A percentile compares a stretch with the other conserved stretches of the same genome.
Conservation (phyloP, 202 grass and related monocot genomes). For the Brachypodium distachyon region DNA sequence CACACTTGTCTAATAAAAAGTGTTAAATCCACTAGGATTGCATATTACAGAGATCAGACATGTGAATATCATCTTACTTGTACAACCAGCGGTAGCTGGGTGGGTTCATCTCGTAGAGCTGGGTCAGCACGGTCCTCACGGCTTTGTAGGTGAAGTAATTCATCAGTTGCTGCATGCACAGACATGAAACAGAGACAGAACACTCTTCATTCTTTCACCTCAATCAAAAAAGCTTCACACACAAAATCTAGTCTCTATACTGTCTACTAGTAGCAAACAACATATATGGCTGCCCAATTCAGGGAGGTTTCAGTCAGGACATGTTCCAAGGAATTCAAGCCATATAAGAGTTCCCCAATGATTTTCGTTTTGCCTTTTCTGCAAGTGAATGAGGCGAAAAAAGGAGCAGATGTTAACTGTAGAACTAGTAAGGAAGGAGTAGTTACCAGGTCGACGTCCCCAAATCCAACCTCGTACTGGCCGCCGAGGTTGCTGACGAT, state of each 20-base stretch:
- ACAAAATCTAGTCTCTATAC: not conserved
- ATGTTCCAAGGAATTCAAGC: not conserved
- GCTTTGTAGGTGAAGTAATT: constrained; percentile 97
- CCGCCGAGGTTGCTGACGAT: constrained; percentile 63
- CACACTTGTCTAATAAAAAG: not conserved
- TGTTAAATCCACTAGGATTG: not conserved
- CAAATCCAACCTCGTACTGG: constrained; percentile 60
- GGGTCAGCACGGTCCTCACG: constrained; percentile 71
- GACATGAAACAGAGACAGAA: not conserved
- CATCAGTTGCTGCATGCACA: constrained; percentile 67
- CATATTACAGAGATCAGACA: not conserved
- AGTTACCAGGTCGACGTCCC: constrained; percentile 54
- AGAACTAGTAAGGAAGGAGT: not conserved
- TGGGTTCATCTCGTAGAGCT: constrained; percentile 98
- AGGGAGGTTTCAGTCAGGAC: not conserved
- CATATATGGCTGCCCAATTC: not conserved
- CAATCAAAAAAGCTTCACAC: not conserved
- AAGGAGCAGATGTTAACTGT: no score
- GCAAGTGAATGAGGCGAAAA: no score
- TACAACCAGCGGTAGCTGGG: constrained; percentile 86
- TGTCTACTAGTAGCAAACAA: not conserved
- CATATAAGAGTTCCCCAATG: not conserved
- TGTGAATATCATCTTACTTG: constrained; percentile 35
- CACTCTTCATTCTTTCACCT: not conserved
- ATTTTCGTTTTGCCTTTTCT: no score